Evolutionary conservation across 768 basidiomycete genomes (phyloP), one percentile per base, ranked within the genome.

Genomic region (Suillus weaverae): DNA sequence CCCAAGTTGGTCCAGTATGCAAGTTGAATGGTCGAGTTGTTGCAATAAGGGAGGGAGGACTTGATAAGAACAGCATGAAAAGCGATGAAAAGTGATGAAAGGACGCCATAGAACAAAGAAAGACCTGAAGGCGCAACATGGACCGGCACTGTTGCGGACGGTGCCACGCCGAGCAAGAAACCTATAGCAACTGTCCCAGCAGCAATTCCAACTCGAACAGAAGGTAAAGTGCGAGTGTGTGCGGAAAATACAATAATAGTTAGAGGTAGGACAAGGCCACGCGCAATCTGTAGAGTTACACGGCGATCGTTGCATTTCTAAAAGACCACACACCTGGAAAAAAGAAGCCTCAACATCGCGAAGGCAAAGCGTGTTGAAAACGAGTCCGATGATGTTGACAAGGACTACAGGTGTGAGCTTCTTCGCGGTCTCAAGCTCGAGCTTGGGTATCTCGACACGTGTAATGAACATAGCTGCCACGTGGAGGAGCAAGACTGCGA

Each of bases 1-100:
- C 89, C 87, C 30, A 82, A 81, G 72, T 92, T 91, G 18, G 89
- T 89, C 89, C 89, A 91, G 83, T 89, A 92, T 5, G 90, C 89
- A 8, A 92, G 81, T 71, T 91, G 83, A 61, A 90, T 89, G 0
- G 89, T 88, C 26, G 86, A 89, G 70, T 89, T 88, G 67, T 88
- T 82, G 72, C 89, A 89, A 68, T 86, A 74, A 3, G 88, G 85
- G 9, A 91, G 80, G 26, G 89, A 89, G 46, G 76, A 80, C 74
- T 92, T 92, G 79, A 92, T 88, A 38, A 91, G 78, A 8, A 91
- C 90, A 2, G 89, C 87, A 65, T 91, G 90, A 38, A 91, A 75
- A 5, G 90, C 90, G 67, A 91, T 91, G 77, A 89, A 90, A 11
- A 91, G 75, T 0, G 91, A 90, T 0, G 89, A 90, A 3, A 91